Percentiles rank a stretch among this genome's conserved stretches.
Evolutionary conservation across 2,329 filamentous ascomycete genomes (phyloP).

Genomic region (Stachybotrys chartarum): DNA sequence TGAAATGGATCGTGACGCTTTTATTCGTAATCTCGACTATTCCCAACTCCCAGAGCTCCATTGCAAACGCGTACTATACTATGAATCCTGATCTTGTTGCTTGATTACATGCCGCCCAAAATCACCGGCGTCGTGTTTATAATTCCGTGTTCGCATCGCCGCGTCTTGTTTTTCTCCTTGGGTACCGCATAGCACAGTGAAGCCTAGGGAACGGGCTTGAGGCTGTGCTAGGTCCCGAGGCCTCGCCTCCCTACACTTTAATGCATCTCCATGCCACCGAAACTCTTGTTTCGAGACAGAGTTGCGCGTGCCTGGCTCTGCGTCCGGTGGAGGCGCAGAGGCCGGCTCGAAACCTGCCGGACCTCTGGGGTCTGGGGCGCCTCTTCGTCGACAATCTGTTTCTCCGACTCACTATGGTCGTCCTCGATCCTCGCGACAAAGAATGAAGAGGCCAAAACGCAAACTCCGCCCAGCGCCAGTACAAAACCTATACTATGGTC

Average conservation of each 20-base stretch:
- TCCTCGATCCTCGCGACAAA: conserved; percentile 64
- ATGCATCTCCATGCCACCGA: conserved; percentile 35
- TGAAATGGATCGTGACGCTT: no score
- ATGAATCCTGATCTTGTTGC: no score
- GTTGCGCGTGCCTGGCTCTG: conserved; percentile 33
- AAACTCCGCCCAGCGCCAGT: conserved; percentile 73
- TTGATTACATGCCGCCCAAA: no score
- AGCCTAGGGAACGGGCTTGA: background rate
- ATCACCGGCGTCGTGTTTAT: no score
- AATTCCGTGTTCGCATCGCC: no score
- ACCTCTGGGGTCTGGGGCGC: background rate
- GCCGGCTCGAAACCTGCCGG: background rate
- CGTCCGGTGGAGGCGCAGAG: background rate
- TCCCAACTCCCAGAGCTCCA: no score
- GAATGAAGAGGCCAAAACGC: conserved; percentile 69
- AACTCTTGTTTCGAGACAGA: conserved; percentile 41
- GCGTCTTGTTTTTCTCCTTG: no score
- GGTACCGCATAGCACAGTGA: no score
- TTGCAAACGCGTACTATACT: no score
- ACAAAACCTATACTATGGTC: conserved; percentile 86
- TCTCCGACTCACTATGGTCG: conserved; percentile 26
- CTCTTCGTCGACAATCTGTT: conserved; percentile 20
- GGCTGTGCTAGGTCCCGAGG: background rate
- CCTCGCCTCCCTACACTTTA: conserved; percentile 1
- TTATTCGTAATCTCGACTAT: no score